Conservation (phyloP, 164 flowering plant species). For the Paratinospora sagittata region DNA sequence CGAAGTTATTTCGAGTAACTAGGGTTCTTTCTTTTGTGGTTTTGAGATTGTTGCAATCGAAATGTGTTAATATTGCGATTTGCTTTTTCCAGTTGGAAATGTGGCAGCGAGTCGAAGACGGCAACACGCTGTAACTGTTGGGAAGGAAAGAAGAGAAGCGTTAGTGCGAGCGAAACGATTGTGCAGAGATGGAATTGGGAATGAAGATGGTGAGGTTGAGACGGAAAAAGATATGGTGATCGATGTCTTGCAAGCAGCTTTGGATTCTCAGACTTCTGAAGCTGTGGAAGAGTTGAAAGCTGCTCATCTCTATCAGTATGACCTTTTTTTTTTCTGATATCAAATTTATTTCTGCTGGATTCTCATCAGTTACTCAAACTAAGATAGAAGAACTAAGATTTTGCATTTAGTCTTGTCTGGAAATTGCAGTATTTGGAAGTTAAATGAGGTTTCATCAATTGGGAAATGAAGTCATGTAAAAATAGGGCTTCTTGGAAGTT, state of each 20-base stretch:
- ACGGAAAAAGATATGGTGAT: constrained; percentile 59
- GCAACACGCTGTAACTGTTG: constrained; percentile 66
- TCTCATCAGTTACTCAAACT: background rate
- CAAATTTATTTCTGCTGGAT: background rate
- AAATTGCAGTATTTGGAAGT: background rate
- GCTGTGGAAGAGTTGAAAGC: constrained; percentile 65
- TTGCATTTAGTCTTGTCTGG: background rate
- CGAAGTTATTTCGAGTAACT: background rate
- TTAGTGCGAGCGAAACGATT: constrained; percentile 77
- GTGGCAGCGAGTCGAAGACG: constrained; percentile 66
- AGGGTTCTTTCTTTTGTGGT: background rate
- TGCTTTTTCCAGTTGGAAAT: constrained; percentile 50
- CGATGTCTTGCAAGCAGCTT: constrained; percentile 58
- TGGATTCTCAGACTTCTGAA: constrained; percentile 61
- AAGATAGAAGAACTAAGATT: background rate
- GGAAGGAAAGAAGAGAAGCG: constrained; percentile 85
- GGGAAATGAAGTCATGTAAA: too few relatives aligned
- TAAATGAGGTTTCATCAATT: background rate
- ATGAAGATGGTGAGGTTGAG: constrained; percentile 29
- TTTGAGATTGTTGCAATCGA: background rate
- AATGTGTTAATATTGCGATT: background rate
- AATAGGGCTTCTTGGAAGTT: too few relatives aligned
- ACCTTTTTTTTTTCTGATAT: constrained; percentile 1
- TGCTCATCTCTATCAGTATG: constrained; percentile 54
- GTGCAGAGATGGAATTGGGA: constrained; percentile 63